phyloP scores from a whole-genome alignment of 179 eudicot genomes.

The Silene coronaria region DNA sequence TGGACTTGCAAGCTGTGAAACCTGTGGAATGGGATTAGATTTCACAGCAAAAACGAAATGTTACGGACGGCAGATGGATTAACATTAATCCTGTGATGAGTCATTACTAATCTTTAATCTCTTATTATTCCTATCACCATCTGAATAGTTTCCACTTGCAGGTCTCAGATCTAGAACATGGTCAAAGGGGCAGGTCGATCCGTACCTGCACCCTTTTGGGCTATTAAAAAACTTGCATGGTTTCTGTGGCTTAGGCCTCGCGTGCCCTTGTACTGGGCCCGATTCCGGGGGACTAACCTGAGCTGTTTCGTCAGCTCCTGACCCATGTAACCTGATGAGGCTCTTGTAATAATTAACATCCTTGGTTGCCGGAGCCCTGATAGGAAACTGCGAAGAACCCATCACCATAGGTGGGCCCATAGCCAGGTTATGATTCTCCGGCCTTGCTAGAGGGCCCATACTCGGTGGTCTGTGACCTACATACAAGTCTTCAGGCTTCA shows the following conservation, averaged over 20 bases:
- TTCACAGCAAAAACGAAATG: not conserved
- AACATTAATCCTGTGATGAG: constrained; percentile 16
- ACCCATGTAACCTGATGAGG: constrained; percentile 52
- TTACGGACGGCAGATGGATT: not conserved
- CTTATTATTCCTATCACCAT: constrained; percentile 41
- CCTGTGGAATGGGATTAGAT: constrained; percentile 5
- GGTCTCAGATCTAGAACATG: constrained; percentile 35
- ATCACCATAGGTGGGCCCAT: not conserved
- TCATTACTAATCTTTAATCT: constrained; percentile 35
- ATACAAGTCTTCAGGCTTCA: not conserved
- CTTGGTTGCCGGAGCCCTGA: constrained; percentile 28
- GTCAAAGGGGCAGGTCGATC: constrained; percentile 39
- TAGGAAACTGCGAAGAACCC: constrained; percentile 8
- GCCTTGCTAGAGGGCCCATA: constrained; percentile 9
- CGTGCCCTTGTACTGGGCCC: constrained; percentile 10
- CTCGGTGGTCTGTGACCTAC: constrained; percentile 4
- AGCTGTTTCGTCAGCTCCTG: constrained; percentile 23
- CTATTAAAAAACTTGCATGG: constrained; percentile 42
- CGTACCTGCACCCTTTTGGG: constrained; percentile 42
- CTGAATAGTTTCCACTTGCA: constrained; percentile 27
- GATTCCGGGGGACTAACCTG: constrained; percentile 8
- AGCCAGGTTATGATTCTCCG: constrained; percentile 3
- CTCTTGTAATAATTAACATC: constrained; percentile 38
- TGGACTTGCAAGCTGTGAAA: constrained; percentile 2
- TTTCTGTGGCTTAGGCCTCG: constrained; percentile 22